Conservation (phyloP, 176 grass and related monocot species). For the Oryza glumipatula region DNA sequence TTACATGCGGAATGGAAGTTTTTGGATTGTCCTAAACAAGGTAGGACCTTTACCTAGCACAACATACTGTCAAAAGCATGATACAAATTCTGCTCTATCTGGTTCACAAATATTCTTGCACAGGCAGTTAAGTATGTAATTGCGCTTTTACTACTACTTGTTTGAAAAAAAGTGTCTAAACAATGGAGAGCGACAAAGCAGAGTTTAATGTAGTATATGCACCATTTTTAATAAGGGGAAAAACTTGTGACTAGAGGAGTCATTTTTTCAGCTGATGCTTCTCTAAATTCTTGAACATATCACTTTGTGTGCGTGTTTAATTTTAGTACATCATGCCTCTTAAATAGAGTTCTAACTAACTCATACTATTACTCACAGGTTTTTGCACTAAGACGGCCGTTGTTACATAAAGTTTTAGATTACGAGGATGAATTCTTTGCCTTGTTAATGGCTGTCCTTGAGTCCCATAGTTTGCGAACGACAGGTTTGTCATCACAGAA, state of each 20-base stretch:
- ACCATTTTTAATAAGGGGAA: neutral
- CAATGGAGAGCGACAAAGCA: neutral
- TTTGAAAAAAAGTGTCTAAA: neutral
- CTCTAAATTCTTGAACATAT: constrained; percentile 5
- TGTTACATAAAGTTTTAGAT: constrained; percentile 93
- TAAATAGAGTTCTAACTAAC: constrained; percentile 2
- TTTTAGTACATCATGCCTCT: constrained; percentile 11
- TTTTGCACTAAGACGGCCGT: constrained; percentile 87
- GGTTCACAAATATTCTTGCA: constrained; percentile 3
- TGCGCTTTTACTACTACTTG: neutral
- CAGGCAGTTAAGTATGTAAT: neutral
- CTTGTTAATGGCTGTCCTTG: constrained; percentile 93
- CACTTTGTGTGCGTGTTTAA: neutral
- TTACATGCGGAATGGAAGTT: neutral
- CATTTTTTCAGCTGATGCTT: neutral
- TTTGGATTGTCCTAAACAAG: neutral
- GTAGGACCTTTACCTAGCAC: neutral
- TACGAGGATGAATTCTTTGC: constrained; percentile 97
- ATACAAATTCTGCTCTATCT: neutral
- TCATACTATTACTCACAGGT: constrained; percentile 53
- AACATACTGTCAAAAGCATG: neutral
- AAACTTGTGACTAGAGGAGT: neutral
- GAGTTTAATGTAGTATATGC: neutral
- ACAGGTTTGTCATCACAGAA: constrained; percentile 61
- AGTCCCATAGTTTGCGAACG: constrained; percentile 85